Evolutionary conservation across 1,284 basidiomycete genomes (phyloP).

Genomic region (Gymnopus androsaceus): DNA sequence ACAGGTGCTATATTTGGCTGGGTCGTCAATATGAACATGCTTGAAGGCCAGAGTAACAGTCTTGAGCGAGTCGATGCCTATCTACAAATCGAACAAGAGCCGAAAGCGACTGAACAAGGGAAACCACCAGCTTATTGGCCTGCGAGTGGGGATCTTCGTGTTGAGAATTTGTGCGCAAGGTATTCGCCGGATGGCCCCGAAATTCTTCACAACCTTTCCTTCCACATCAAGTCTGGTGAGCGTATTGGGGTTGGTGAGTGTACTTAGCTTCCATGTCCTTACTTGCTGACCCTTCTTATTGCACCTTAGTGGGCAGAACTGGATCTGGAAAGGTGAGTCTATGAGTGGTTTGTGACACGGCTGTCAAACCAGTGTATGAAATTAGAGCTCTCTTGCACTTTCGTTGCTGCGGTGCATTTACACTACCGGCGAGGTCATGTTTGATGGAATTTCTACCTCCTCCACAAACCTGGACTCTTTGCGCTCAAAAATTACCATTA

Average conservation of each 20-base stretch:
- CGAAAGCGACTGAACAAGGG: constrained; percentile 37
- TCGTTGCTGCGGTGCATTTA: constrained; percentile 58
- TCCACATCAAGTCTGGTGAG: constrained; percentile 48
- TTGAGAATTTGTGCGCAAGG: constrained; percentile 51
- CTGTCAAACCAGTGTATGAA: constrained; percentile 19
- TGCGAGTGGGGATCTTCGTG: constrained; percentile 55
- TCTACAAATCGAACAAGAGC: constrained; percentile 58
- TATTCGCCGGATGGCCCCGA: constrained; percentile 43
- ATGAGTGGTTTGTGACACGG: constrained; percentile 24
- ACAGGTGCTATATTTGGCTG: constrained; percentile 55
- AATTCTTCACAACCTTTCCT: constrained; percentile 47
- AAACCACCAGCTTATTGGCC: constrained; percentile 72
- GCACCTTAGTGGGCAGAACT: constrained; percentile 64
- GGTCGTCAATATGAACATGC: constrained; percentile 54
- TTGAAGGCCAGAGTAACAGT: constrained; percentile 45
- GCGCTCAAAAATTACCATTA: constrained; percentile 64
- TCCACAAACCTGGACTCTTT: constrained; percentile 67
- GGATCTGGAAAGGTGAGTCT: constrained; percentile 57
- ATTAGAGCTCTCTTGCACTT: constrained; percentile 52
- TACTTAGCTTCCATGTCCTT: neutral
- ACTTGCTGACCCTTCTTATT: constrained; percentile 19
- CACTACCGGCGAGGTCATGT: constrained; percentile 57
- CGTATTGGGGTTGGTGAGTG: constrained; percentile 47
- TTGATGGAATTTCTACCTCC: constrained; percentile 48
- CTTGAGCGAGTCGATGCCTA: constrained; percentile 65